Base-by-base conservation (phyloP, 495 filamentous ascomycete genomes). In the Penicillium antarcticum region DNA sequence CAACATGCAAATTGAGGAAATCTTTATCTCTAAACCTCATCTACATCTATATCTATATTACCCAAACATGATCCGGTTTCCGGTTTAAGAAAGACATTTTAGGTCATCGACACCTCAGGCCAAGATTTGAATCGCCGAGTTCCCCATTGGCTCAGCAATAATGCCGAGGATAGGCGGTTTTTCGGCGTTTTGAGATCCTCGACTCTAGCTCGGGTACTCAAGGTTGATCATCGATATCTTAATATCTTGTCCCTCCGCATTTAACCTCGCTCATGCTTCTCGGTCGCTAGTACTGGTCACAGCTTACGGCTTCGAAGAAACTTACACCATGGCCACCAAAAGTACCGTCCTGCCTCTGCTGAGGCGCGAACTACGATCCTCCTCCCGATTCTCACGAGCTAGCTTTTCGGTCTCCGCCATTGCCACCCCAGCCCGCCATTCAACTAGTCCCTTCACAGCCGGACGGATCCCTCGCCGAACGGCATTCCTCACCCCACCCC, bases 341-440 rank as follows among this genome's bases (percentile, higher is more conserved):
- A 54, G 64, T 49, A 65, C 68, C 42, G 64, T 72, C 32, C 47
- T 73, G 62, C 70, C 71, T 63, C 65, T 75, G 46, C 42, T 77
- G 67, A 74, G 71, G 66, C 71, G 70, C 42, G 71, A 73, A 58
- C 37, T 71, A 36, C 74, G 63, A 43, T 55, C 62, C 31, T 58
- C 68, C 21, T 45, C 61, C 14, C 65, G 64, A 29, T 48, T 69
- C 32, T 52, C 67, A 34, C 60, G 63, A 56, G 48, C 62, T 42
- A 57, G 42, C 42, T 52, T 66, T 31, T 63, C 70, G 38, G 24
- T 71, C 21, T 59, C 60, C 48, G 29, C 63, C 29, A 47, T 63
- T 26, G 44, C 61, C 26, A 57, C 49, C 37, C 40, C 65, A 37
- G 31, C 50, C 35, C 62, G 65, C 19, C 41, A 50, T 31, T 48